A percentile compares a stretch with the other conserved stretches of the same genome.
Conservation (phyloP, 163 green algal genomes). For the Volvox carteri region DNA sequence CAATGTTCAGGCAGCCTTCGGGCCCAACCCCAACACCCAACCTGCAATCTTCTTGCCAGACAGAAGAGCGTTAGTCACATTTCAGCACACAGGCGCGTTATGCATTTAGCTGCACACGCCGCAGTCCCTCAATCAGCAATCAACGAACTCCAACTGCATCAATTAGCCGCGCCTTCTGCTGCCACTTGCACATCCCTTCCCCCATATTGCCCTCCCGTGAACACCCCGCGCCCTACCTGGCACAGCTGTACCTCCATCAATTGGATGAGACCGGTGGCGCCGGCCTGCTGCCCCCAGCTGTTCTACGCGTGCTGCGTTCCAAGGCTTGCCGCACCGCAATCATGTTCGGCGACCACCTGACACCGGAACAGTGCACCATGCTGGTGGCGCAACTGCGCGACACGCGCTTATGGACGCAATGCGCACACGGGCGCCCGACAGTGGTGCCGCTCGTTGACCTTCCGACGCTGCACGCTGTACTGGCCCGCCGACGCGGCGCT, state of each 20-base stretch:
- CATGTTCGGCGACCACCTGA: slow-evolving; percentile 92
- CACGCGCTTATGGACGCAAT: slow-evolving; percentile 73
- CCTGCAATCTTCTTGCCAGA: too few relatives aligned
- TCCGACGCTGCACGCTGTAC: slow-evolving; percentile 25
- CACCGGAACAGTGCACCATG: background rate
- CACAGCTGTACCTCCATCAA: slow-evolving; percentile 83
- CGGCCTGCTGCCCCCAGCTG: slow-evolving; percentile 61
- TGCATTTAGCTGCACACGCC: too few relatives aligned
- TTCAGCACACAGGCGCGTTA: too few relatives aligned
- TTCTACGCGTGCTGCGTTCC: slow-evolving; percentile 77
- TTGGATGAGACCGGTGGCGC: slow-evolving; percentile 69
- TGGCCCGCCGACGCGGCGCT: background rate
- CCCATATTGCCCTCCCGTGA: too few relatives aligned
- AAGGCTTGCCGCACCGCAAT: slow-evolving; percentile 88
- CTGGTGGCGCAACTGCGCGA: slow-evolving; percentile 28
- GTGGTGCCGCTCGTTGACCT: slow-evolving; percentile 73
- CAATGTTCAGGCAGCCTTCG: too few relatives aligned
- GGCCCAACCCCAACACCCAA: too few relatives aligned
- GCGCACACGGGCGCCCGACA: slow-evolving; percentile 88
- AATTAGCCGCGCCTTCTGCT: too few relatives aligned
- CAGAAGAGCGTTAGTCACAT: too few relatives aligned
- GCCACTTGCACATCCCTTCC: too few relatives aligned
- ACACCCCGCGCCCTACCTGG: too few relatives aligned
- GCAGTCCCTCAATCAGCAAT: too few relatives aligned
- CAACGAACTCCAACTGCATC: too few relatives aligned